phyloP scores from a whole-genome alignment of 208 protist genomes.

The Trypanosoma scelopori region DNA sequence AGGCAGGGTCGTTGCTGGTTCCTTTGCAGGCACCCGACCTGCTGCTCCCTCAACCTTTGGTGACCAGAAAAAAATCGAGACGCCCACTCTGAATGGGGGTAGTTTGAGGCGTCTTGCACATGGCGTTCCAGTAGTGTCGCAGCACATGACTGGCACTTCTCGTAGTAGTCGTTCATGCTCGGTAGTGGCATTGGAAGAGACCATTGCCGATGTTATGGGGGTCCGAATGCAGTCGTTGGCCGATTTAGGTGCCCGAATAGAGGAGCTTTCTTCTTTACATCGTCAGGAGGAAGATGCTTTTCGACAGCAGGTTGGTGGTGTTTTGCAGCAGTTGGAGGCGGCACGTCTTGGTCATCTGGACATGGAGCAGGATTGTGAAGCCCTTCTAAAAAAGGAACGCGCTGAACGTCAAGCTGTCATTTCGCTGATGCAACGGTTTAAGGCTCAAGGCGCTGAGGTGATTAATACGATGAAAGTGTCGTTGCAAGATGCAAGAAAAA shows the following conservation, averaged over 20 bases:
- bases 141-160: neutral
- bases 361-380: slow-evolving; percentile 23
- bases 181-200: slow-evolving; percentile 26
- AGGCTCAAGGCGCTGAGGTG: slow-evolving; percentile 24
- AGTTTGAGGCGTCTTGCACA: neutral
- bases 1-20: neutral
- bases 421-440: slow-evolving; percentile 27
- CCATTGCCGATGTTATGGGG: slow-evolving; percentile 28
- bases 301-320: slow-evolving; percentile 17
- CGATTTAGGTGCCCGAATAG: slow-evolving; percentile 24
- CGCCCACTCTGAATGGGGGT: slow-evolving; percentile 1
- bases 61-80: slow-evolving; percentile 9
- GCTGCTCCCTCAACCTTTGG: neutral
- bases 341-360: slow-evolving; percentile 15
- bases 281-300: slow-evolving; percentile 30
- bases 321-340: slow-evolving; percentile 22
- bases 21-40: neutral
- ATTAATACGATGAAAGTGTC: slow-evolving; percentile 31
- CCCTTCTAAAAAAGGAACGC: slow-evolving; percentile 24
- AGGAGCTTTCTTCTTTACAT: slow-evolving; percentile 30
- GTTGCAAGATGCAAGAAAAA: slow-evolving; percentile 24
- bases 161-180: slow-evolving; percentile 23
- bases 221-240: slow-evolving; percentile 24
- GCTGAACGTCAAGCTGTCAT: slow-evolving; percentile 19
- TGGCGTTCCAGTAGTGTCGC: neutral